These are phyloP conservation scores for Alternaria sp. DNA, from an alignment of 2,329 filamentous ascomycete species.

Conservation along the genomic window DNA sequence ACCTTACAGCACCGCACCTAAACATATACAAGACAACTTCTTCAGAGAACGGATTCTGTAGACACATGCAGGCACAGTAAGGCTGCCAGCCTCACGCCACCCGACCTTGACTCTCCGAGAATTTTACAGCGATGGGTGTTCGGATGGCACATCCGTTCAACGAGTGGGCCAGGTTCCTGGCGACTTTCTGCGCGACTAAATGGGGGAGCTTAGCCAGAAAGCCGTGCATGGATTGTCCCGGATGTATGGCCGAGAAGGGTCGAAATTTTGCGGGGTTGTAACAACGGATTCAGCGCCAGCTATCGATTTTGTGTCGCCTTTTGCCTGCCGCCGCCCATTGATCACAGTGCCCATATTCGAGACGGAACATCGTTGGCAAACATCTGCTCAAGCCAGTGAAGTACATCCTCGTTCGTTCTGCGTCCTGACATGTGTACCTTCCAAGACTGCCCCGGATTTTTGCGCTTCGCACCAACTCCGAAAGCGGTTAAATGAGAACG, in stretches of 20 bases:
- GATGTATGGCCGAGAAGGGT: constrained; percentile 34
- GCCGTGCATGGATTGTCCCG: constrained; percentile 20
- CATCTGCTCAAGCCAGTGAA: neutral
- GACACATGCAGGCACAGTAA: constrained; percentile 19
- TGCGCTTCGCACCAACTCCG: constrained; percentile 20
- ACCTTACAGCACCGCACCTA: neutral
- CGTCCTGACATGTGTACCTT: constrained; percentile 10
- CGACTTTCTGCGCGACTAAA: neutral
- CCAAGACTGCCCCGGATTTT: constrained; percentile 35
- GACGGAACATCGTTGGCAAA: neutral
- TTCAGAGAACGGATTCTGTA: neutral
- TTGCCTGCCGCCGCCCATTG: constrained; percentile 12
- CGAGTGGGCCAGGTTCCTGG: constrained; percentile 25
- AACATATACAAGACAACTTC: neutral
- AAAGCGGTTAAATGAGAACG: constrained; percentile 32
- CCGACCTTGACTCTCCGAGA: neutral
- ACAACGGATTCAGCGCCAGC: constrained; percentile 8
- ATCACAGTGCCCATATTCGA: neutral
- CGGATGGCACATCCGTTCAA: constrained; percentile 23
- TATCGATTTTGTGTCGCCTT: constrained; percentile 13
- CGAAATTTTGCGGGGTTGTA: constrained; percentile 28
- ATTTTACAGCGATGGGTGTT: constrained; percentile 22
- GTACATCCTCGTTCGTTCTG: constrained; percentile 7
- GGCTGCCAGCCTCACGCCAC: neutral
- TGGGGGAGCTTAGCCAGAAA: constrained; percentile 9